Base-by-base conservation (phyloP, 2,329 filamentous ascomycete species). In the Phoma sp. region DNA sequence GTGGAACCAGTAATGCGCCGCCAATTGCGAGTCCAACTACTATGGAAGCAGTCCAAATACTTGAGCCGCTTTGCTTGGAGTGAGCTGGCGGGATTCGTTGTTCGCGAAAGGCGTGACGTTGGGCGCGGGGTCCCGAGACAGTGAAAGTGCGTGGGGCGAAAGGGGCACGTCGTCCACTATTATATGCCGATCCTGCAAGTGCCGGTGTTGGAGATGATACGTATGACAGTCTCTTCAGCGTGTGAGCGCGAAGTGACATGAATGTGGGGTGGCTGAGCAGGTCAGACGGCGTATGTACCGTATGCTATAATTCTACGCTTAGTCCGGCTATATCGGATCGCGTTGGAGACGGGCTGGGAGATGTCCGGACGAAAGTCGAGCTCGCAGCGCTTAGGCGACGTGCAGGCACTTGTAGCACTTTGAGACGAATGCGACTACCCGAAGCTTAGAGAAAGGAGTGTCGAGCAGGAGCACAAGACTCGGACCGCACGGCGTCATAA, bases 21-120 rank as follows among this genome's bases (percentile, higher is more conserved):
- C 69, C 67, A 53, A 73, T 63, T 23, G 71, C 67, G 63, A 75
- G 59, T 33, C 65, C 65, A 47, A 72, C 42, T 18, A 73, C 60
- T 39, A 73, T 39, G 11, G 62, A 57, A 28, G 58, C 65, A 37
- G 68, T 66, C 57, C 68, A 68, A 14, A 68, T 40, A 25, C 57
- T 61, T 33, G 63, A 58, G 25, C 65, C 65, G 55, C 72, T 75
- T 42, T 61, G 62, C 20, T 40, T 42, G 29, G 15, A 11, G 17
- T n/a, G 17, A 21, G 15, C 42, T 9, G 18, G 46, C 26, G 40
- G 26, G 34, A 25, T 12, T 30, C 15, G 21, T 47, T 18, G 38
- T 48, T 39, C 12, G 51, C 38, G 15, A 23, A 54, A 49, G 45
- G 58, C 59, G 52, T 59, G 58, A 39, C 53, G 58, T 57, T 36